phyloP scores from a whole-genome alignment of 2,329 filamentous ascomycete genomes.

The Pseudofabraea citricarpa region DNA sequence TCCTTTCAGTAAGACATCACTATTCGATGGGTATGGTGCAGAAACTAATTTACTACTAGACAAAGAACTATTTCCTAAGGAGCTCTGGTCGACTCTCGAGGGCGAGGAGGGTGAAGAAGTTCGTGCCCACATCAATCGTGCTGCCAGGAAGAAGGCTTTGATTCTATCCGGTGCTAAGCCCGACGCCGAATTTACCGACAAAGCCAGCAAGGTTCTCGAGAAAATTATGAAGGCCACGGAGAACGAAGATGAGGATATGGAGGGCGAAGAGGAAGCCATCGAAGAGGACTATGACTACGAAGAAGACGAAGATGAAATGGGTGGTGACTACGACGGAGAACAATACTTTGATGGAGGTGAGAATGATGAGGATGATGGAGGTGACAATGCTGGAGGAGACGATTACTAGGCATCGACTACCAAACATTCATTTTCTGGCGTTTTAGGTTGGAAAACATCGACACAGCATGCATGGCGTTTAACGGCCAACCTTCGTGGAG shows the following conservation, averaged over 20 bases:
- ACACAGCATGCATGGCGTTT: no score
- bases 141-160: constrained; percentile 27
- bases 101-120: constrained; percentile 21
- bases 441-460: no score
- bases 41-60: constrained; percentile 29
- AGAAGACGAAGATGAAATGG: constrained; percentile 53
- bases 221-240: constrained; percentile 22
- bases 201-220: constrained; percentile 25
- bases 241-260: constrained; percentile 29
- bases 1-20: constrained; percentile 44
- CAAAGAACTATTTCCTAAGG: constrained; percentile 52
- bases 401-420: no score
- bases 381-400: constrained; percentile 42
- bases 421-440: no score
- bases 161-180: constrained; percentile 14
- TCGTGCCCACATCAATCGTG: constrained; percentile 15
- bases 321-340: constrained; percentile 59
- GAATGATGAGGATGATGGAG: constrained; percentile 47
- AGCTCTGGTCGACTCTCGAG: constrained; percentile 51
- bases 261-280: constrained; percentile 29
- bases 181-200: constrained; percentile 16
- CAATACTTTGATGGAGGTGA: constrained; percentile 60
- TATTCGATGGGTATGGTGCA: neutral
- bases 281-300: constrained; percentile 54
- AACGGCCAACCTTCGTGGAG: no score